Base-by-base conservation (phyloP, 805 yeast species). In the Nakazawaea ishiwadae region DNA sequence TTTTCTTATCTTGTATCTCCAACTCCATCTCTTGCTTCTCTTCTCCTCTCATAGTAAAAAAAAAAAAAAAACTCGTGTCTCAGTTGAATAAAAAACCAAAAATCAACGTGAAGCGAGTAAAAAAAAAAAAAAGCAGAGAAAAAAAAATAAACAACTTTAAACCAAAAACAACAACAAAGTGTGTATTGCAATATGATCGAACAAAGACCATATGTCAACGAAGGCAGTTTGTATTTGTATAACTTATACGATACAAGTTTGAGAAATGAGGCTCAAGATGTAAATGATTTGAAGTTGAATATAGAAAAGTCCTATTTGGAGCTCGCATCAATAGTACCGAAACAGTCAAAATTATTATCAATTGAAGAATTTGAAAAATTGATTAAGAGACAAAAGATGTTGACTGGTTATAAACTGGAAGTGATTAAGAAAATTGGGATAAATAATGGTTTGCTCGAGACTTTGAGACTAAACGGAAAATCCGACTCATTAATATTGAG, bases 131-230 rank as follows among this genome's bases (percentile, higher is more conserved):
- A 19, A 21, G 20, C 11, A 30, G 3, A 29, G 7, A 20, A 19
- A 20, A 37, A 19, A 14, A 6, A 23, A n/a, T n/a, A 10, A 34
- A 23, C 27, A 16, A 15, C n/a, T 35, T 10, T 3, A 24, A 12
- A 27, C 3, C 17, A 35, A 14, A 16, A 35, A 21, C 20, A 35
- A 35, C 21, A 37, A 37, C 26, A 29, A 38, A 10, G 21, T 5
- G 16, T 23, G 21, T 8, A 9, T 14, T 4, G 10, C 14, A 24
- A 23, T 19, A 39, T 39, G 38, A 18, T 39, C 7, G 43, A 39
- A 5, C 43, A 35, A 18, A 34, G 44, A 20, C 44, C 44, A 7
- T 40, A 35, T 23, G 32, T 30, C 26, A 24, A 40, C 20, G 27
- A 39, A 23, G n/a, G 11, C 30, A 34, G 31, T 8, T 19, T 35